Conservation (phyloP, 2,329 filamentous ascomycete species). For the Diaporthe eres region DNA sequence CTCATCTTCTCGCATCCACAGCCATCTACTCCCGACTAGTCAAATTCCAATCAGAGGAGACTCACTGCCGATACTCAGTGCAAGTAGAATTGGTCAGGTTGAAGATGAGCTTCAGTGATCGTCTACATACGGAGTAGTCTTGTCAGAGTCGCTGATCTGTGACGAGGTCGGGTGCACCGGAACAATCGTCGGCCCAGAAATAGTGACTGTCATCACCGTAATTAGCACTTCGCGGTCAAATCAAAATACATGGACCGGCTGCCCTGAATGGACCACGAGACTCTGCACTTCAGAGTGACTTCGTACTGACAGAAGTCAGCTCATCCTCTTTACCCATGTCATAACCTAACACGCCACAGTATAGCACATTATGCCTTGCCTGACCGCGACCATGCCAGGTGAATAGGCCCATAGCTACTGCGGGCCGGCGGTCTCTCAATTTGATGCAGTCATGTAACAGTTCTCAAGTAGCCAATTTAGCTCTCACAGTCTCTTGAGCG, state of each 20-base stretch:
- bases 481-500: too few relatives aligned
- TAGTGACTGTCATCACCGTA: neutral
- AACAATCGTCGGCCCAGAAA: too few relatives aligned
- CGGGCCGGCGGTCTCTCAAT: neutral
- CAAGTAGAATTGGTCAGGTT: neutral
- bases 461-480: neutral
- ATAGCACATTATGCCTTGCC: neutral
- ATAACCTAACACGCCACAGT: too few relatives aligned
- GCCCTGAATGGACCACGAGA: neutral
- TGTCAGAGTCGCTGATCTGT: too few relatives aligned
- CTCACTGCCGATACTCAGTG: neutral
- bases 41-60: too few relatives aligned
- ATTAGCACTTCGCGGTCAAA: too few relatives aligned
- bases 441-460: neutral
- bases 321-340: neutral
- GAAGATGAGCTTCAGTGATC: too few relatives aligned
- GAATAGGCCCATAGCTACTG: too few relatives aligned
- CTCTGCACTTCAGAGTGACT: neutral
- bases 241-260: neutral
- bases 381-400: neutral
- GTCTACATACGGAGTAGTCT: neutral
- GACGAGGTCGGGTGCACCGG: too few relatives aligned
- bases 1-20: neutral
- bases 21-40: too few relatives aligned
- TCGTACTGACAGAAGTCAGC: neutral